Evolutionary conservation across 805 yeast species (phyloP).

Genomic region (Metschnikowia corniflorae): DNA sequence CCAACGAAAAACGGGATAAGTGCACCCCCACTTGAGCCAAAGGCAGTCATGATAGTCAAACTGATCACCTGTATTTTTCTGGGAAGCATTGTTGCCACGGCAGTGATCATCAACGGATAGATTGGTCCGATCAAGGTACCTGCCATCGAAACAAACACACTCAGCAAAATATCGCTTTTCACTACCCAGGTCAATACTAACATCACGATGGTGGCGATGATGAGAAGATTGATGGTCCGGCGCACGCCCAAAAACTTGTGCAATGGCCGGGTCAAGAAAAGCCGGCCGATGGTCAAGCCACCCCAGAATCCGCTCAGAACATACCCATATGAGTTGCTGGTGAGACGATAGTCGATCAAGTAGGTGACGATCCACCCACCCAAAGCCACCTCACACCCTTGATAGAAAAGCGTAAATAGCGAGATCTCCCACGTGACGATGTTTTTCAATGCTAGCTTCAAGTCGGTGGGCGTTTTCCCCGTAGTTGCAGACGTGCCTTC

Average conservation of each 20-base stretch:
- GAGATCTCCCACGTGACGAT: constrained; percentile 20
- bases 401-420: constrained; percentile 20
- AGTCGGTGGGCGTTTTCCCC: constrained; percentile 1
- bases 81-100: constrained; percentile 20
- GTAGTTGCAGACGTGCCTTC: not conserved
- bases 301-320: constrained; percentile 26
- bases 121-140: constrained; percentile 22
- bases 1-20: constrained; percentile 23
- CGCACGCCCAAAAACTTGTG: constrained; percentile 19
- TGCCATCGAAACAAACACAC: constrained; percentile 18
- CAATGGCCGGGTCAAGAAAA: constrained; percentile 17
- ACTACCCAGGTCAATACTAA: constrained; percentile 19
- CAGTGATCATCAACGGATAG: constrained; percentile 23
- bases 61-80: constrained; percentile 23
- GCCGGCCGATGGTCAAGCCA: constrained; percentile 23
- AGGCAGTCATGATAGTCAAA: constrained; percentile 24
- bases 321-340: constrained; percentile 19
- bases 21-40: constrained; percentile 26
- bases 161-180: constrained; percentile 13
- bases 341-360: constrained; percentile 21
- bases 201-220: constrained; percentile 12
- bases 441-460: constrained; percentile 18
- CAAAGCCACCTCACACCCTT: constrained; percentile 22
- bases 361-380: constrained; percentile 27
- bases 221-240: constrained; percentile 14